phyloP scores from a whole-genome alignment of 345 rosid species.

The Schrenkiella parvula region DNA sequence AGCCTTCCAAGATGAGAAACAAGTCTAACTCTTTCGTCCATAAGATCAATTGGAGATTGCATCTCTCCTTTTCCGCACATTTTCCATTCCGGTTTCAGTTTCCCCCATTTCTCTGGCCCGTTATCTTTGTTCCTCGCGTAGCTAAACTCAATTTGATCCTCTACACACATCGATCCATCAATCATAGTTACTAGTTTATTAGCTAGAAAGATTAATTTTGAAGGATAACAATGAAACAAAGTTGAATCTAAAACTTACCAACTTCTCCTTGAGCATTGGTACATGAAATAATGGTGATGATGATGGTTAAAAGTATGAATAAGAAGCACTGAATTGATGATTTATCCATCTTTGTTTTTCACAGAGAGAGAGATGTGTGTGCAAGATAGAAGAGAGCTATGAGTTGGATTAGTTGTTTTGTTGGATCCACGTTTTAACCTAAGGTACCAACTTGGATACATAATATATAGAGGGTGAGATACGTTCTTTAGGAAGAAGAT shows the following conservation, averaged over 20 bases:
- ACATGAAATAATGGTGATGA: not conserved
- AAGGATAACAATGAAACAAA: not conserved
- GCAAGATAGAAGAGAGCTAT: not conserved
- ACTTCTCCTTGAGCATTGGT: slow-evolving; percentile 26
- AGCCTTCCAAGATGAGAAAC: slow-evolving; percentile 52
- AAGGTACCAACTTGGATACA: not conserved
- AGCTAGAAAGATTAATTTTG: not conserved
- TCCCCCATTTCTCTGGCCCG: slow-evolving; percentile 78
- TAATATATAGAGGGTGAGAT: slow-evolving; percentile 6
- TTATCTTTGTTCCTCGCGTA: slow-evolving; percentile 32
- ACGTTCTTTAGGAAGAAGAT: not conserved
- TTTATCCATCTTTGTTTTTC: slow-evolving; percentile 10
- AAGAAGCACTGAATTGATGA: slow-evolving; percentile 1
- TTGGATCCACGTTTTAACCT: not conserved
- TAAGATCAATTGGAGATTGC: slow-evolving; percentile 88
- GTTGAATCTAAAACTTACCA: slow-evolving; percentile 15
- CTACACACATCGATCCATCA: slow-evolving; percentile 30
- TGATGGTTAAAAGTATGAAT: slow-evolving; percentile 14
- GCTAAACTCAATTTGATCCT: slow-evolving; percentile 61
- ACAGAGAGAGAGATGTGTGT: not conserved
- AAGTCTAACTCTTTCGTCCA: slow-evolving; percentile 44
- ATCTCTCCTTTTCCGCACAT: slow-evolving; percentile 57
- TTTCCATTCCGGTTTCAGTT: slow-evolving; percentile 54
- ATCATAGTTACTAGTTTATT: not conserved
- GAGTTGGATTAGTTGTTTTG: slow-evolving; percentile 2